Conservation (phyloP, 1,284 basidiomycete species). For the Sporisorium sorghi region DNA sequence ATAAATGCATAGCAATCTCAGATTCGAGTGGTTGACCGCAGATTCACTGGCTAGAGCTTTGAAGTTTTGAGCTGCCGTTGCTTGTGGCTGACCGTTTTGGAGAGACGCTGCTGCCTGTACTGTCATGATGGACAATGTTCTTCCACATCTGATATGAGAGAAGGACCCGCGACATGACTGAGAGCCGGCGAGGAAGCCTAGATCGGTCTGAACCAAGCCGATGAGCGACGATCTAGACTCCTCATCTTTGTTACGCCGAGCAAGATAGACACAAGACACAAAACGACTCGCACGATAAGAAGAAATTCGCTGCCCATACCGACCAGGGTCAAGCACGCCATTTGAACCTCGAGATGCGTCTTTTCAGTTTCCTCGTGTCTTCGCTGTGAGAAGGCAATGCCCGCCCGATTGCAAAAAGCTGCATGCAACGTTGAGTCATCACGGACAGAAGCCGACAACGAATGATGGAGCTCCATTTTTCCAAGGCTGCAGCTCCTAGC, state of each 20-base stretch:
- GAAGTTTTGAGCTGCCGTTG: neutral
- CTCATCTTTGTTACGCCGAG: neutral
- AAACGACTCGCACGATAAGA: conserved; percentile 20
- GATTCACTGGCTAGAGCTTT: neutral
- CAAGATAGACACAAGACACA: neutral
- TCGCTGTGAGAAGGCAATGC: neutral
- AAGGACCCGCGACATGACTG: neutral
- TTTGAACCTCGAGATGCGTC: conserved; percentile 11
- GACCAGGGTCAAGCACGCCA: conserved; percentile 21
- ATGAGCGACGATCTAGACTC: neutral
- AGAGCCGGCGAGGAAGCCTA: too few relatives aligned
- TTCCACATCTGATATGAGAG: neutral
- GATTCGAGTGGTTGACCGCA: neutral
- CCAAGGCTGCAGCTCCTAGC: neutral
- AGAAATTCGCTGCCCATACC: conserved; percentile 5
- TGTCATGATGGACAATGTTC: neutral
- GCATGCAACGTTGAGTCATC: conserved; percentile 29
- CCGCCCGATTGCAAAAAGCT: conserved; percentile 8
- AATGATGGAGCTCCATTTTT: conserved; percentile 16
- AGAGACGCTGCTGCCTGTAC: neutral
- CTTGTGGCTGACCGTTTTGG: neutral
- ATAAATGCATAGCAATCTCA: conserved; percentile 2
- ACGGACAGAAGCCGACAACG: conserved; percentile 2
- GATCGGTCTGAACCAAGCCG: conserved; percentile 12
- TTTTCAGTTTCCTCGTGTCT: neutral